Evolutionary conservation across 441 rosid species (phyloP).

Genomic region (Iberis amara): DNA sequence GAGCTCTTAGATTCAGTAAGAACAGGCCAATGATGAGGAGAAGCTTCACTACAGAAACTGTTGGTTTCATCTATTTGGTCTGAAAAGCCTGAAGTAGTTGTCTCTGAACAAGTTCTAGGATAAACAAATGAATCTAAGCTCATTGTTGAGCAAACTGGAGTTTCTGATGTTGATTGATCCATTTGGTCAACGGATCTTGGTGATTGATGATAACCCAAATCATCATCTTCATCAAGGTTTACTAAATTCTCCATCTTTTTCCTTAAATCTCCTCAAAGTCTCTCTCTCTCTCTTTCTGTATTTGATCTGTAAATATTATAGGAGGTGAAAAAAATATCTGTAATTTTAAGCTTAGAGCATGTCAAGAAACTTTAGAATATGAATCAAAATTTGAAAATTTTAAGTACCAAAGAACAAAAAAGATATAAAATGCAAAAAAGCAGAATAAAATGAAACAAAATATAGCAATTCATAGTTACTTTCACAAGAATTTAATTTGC

Average conservation of each 20-base stretch:
- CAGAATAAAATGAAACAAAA: background rate
- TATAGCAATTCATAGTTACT: too few relatives aligned
- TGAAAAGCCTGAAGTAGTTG: slow-evolving; percentile 49
- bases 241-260: slow-evolving; percentile 29
- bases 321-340: background rate
- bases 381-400: slow-evolving; percentile 16
- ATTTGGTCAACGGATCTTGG: slow-evolving; percentile 49
- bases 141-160: slow-evolving; percentile 54
- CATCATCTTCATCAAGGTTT: slow-evolving; percentile 46
- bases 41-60: slow-evolving; percentile 59
- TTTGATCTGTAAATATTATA: background rate
- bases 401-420: slow-evolving; percentile 22
- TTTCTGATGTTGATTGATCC: slow-evolving; percentile 44
- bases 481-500: background rate
- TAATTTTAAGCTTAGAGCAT: background rate
- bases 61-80: slow-evolving; percentile 53
- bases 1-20: slow-evolving; percentile 34
- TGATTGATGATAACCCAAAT: slow-evolving; percentile 49
- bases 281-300: background rate
- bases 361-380: slow-evolving; percentile 18
- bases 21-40: slow-evolving; percentile 58
- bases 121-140: slow-evolving; percentile 62
- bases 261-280: slow-evolving; percentile 6
- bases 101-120: slow-evolving; percentile 60
- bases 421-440: slow-evolving; percentile 33